Evolutionary conservation across 495 filamentous ascomycete species (phyloP), one percentile per base, ranked within the genome.

Genomic region (Lophiotrema nucula): DNA sequence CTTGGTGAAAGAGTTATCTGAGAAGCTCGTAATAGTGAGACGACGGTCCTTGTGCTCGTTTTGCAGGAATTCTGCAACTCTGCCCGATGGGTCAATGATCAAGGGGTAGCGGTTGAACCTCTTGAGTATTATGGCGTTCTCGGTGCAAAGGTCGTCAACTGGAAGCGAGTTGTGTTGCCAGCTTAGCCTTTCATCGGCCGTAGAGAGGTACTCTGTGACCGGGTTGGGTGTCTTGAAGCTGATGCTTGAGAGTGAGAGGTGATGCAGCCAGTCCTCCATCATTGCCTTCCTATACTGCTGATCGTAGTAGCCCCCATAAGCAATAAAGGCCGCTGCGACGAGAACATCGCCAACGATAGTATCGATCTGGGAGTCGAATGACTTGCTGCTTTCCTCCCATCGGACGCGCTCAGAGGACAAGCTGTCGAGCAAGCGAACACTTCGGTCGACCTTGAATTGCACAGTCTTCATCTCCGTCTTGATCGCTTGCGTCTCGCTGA

Each of bases 71-170:
- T 99, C 92, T 1, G 88, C 91, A 33, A 90, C 88, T 27, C 95
- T 85, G 22, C 93, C 93, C 19, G 93, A 97, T 2, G 93, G 93
- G 70, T 99, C 93, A 68, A 99, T 96, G 68, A 99, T 97, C 43
- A 99, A 80, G 25, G 93, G 93, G 70, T 99, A 99, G 54, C 93
- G 82, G 78, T 99, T 97, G 82, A 96, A 99, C 37, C 92, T 81
- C 76, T 96, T 92, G 50, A 99, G 79, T 58, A 99, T 86, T 64
- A 99, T 97, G 48, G 93, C 93, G 66, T 99, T 99, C 69, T 99
- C 93, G 0, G 93, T 99, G 77, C 95, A 97, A 25, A 99, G 83
- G 67, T 99, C 95, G 67, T 99, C 93, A n/a, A 97, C 95, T 10
- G 93, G 93, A 24, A 99, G 77, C n/a, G 87, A 87, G 70, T 97